Evolutionary conservation across 2,329 filamentous ascomycete species (phyloP), one percentile per base, ranked within the genome.

Genomic region (Penicillium sp.): DNA sequence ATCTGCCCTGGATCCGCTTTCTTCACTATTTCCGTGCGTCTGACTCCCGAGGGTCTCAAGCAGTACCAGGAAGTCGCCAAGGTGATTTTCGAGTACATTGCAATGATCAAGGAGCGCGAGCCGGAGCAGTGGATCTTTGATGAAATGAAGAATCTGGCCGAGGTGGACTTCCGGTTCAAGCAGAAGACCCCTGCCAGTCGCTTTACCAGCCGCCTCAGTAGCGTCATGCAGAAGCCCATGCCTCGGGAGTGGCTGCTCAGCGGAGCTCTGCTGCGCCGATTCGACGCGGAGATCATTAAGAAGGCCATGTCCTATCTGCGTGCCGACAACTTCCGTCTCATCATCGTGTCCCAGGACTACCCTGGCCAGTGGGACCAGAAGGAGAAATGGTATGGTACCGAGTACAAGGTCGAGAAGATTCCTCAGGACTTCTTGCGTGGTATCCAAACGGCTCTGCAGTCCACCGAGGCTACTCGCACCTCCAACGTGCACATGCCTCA

Each of bases 371-470:
- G 92, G 91, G 85, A 96, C 66, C 80, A 89, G 74, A 96, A 90
- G 73, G 95, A 99, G 80, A 92, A 93, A 74, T 99, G 95, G 95
- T 99, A 99, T 70, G 94, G 94, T 8, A 99, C 95, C 0, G 93
- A 98, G 72, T 96, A 97, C 78, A 91, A 87, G 65, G 84, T 89
- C 35, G 90, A 96, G 73, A 89, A 87, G 72, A 91, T 99, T 38
- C 88, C 93, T 0, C 74, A 83, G 14, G 87, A 93, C 19, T 89
- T 97, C 68, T 81, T 96, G 74, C 79, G 83, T 11, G 88, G 92
- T 54, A 83, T 97, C 63, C 82, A 85, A 57, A 78, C 84, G 61
- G 91, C 92, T 1, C 82, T 86, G 33, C 78, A 85, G 1, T 84
- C 84, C 46, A 79, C 85, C 1, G 77, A 83, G 0, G 80, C 82